A percentile compares a stretch with the other conserved stretches of the same genome.
phyloP scores from a whole-genome alignment of 2,329 filamentous ascomycete genomes.

The Ceratocystis alfenasii region DNA sequence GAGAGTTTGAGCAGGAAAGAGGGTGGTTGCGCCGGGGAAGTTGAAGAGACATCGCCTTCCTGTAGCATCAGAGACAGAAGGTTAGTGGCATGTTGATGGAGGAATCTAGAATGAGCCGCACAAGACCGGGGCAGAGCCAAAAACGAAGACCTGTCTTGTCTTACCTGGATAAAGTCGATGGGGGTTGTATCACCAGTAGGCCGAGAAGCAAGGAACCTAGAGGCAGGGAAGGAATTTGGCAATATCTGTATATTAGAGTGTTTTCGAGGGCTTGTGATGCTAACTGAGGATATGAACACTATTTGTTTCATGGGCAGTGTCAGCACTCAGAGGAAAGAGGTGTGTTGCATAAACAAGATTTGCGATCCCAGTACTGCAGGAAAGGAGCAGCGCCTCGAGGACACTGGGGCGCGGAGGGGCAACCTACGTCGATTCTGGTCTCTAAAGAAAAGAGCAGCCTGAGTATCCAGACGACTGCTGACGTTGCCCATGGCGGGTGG shows the following conservation, averaged over 20 bases:
- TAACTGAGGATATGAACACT: conserved; percentile 82
- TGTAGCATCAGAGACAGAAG: not conserved
- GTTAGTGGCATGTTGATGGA: not conserved
- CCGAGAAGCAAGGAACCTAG: conserved; percentile 60
- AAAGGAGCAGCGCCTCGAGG: not conserved
- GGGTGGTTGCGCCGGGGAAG: not conserved
- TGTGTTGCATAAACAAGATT: not conserved
- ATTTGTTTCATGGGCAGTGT: conserved; percentile 19
- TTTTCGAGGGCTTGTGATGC: conserved; percentile 66
- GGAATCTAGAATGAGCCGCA: conserved; percentile 8
- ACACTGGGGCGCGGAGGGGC: conserved; percentile 14
- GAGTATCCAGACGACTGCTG: conserved; percentile 78
- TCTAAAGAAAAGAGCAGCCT: conserved; percentile 65
- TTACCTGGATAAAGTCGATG: conserved; percentile 85
- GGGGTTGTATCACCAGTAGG: conserved; percentile 61
- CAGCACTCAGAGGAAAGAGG: not conserved
- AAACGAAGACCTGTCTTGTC: conserved; percentile 27
- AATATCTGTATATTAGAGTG: conserved; percentile 64
- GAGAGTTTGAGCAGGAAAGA: conserved; percentile 70
- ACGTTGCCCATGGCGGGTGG: conserved; percentile 75
- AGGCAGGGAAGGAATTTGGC: conserved; percentile 81
- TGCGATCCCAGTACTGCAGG: not conserved
- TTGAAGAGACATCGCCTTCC: not conserved
- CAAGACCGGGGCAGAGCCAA: conserved; percentile 22
- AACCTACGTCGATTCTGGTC: conserved; percentile 82